These are phyloP conservation scores for Aspergillus conjunctus DNA, from an alignment of 495 filamentous ascomycete genomes.

Conservation along the genomic window DNA sequence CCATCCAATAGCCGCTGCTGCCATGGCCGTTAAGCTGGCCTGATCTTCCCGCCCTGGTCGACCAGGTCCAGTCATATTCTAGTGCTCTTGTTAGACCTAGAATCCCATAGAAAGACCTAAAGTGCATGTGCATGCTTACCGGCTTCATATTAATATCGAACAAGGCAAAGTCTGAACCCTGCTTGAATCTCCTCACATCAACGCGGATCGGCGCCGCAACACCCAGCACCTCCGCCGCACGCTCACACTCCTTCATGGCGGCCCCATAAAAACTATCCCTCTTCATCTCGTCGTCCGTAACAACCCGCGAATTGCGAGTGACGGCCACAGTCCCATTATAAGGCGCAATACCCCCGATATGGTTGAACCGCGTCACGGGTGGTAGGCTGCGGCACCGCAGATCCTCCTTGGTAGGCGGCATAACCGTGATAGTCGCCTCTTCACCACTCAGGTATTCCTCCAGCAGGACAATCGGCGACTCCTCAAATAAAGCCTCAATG, in stretches of 20 bases:
- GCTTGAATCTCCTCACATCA: constrained; percentile 34
- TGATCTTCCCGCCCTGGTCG: constrained; percentile 34
- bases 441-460: constrained; percentile 43
- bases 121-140: constrained; percentile 24
- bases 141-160: constrained; percentile 48
- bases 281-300: constrained; percentile 22
- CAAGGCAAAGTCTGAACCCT: constrained; percentile 32
- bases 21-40: constrained; percentile 30
- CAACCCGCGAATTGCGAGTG: constrained; percentile 33
- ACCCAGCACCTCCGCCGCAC: constrained; percentile 29
- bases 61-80: constrained; percentile 37
- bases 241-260: constrained; percentile 30
- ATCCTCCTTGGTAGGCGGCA: constrained; percentile 33
- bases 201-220: constrained; percentile 38
- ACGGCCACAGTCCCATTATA: constrained; percentile 39
- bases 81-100: neutral
- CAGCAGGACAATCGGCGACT: constrained; percentile 32
- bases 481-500: constrained; percentile 24
- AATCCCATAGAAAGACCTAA: neutral
- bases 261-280: constrained; percentile 20
- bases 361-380: constrained; percentile 39
- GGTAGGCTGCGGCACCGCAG: constrained; percentile 35
- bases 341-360: constrained; percentile 34
- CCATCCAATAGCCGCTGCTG: constrained; percentile 28
- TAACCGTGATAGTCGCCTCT: constrained; percentile 42